Evolutionary conservation across 805 yeast species (phyloP).

Genomic region (Ogataea trehalophila): DNA sequence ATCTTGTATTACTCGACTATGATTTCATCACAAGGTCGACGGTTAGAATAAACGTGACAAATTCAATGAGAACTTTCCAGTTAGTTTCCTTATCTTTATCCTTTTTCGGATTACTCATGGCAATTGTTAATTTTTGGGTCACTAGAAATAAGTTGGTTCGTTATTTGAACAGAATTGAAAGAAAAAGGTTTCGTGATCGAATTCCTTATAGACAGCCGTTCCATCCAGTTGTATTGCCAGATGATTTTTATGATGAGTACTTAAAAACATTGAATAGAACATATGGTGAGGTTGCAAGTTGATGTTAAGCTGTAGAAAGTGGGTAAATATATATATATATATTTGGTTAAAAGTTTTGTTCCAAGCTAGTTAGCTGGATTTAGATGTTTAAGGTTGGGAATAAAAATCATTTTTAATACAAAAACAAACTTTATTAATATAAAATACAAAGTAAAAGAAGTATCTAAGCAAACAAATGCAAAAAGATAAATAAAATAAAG

Average conservation of each 20-base stretch:
- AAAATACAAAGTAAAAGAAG: too few species aligned
- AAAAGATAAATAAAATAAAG: too few species aligned
- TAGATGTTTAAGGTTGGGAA: too few species aligned
- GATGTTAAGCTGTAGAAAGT: too few species aligned
- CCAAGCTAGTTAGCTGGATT: too few species aligned
- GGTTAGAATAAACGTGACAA: constrained; percentile 16
- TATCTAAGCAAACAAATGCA: too few species aligned
- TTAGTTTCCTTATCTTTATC: constrained; percentile 19
- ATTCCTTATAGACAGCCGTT: neutral
- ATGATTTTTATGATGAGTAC: constrained; percentile 17
- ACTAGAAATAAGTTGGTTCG: constrained; percentile 21
- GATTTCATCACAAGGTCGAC: constrained; percentile 9
- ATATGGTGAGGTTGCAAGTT: too few species aligned
- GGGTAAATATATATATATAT: too few species aligned
- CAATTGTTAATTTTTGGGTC: constrained; percentile 20
- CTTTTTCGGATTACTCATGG: constrained; percentile 14
- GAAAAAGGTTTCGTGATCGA: constrained; percentile 7
- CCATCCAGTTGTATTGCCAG: constrained; percentile 8
- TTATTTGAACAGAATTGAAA: constrained; percentile 23
- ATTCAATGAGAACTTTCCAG: constrained; percentile 19
- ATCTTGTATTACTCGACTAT: constrained; percentile 9
- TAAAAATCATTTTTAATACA: too few species aligned
- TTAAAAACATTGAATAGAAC: constrained; percentile 10
- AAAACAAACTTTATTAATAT: too few species aligned
- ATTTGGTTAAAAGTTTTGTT: too few species aligned